These are phyloP conservation scores for Hydnum rufescens DNA, from an alignment of 768 basidiomycete species.

Conservation along the genomic window DNA sequence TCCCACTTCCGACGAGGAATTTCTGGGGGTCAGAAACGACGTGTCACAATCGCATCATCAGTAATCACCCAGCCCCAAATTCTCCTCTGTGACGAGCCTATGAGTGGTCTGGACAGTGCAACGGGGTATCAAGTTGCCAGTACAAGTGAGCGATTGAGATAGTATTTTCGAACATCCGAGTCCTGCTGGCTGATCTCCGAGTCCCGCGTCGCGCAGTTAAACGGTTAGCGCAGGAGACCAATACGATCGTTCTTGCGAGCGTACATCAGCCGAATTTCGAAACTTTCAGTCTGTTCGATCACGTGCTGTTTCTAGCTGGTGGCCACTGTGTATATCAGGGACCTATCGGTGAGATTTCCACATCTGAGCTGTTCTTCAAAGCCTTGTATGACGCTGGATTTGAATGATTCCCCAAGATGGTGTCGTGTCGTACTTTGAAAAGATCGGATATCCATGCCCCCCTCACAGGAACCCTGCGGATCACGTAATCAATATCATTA, in stretches of 20 bases:
- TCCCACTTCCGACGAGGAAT: conserved; percentile 35
- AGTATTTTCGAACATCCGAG: conserved; percentile 10
- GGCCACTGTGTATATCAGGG: conserved; percentile 30
- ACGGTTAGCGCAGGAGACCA: conserved; percentile 25
- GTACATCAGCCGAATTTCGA: conserved; percentile 50
- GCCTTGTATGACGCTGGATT: conserved; percentile 14
- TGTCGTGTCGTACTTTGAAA: conserved; percentile 19
- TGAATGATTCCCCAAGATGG: conserved; percentile 13
- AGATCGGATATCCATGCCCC: conserved; percentile 18
- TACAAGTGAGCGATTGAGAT: conserved; percentile 12
- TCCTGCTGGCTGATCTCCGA: too few species aligned
- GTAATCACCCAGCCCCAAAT: conserved; percentile 42
- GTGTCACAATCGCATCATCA: conserved; percentile 36
- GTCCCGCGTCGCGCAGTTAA: conserved; percentile 22
- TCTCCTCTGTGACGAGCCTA: conserved; percentile 42
- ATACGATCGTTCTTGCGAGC: conserved; percentile 38
- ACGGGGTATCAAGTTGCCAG: conserved; percentile 12
- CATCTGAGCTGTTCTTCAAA: conserved; percentile 16
- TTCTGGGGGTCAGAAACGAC: conserved; percentile 39
- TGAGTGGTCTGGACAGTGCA: conserved; percentile 29
- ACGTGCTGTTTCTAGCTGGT: conserved; percentile 34
- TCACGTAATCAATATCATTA: conserved; percentile 38
- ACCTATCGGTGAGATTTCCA: conserved; percentile 14
- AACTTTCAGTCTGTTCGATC: conserved; percentile 39
- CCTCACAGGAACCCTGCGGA: conserved; percentile 33